Conservation (phyloP, 2,329 filamentous ascomycete species). For the Xylariaceae sp. region DNA sequence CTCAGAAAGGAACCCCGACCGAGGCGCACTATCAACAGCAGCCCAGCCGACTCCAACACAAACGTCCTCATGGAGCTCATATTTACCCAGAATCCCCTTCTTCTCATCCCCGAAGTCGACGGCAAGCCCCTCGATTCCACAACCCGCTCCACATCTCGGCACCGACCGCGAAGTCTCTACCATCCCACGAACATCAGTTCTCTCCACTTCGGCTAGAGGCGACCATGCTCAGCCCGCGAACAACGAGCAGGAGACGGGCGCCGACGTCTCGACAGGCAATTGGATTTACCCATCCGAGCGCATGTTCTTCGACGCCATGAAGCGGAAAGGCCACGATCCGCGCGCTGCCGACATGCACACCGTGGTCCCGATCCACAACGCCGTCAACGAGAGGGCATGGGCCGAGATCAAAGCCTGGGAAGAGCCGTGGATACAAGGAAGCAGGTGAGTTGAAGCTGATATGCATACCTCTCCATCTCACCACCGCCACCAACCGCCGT, state of each 20-base stretch:
- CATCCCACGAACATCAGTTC: slow-evolving; percentile 62
- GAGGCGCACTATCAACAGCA: slow-evolving; percentile 26
- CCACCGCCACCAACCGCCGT: no score
- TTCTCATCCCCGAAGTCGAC: slow-evolving; percentile 28
- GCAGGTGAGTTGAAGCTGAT: no score
- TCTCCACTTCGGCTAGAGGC: slow-evolving; percentile 34
- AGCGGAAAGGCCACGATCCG: slow-evolving; percentile 77
- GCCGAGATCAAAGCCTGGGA: slow-evolving; percentile 89
- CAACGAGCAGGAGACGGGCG: slow-evolving; percentile 71
- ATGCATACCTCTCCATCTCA: not conserved
- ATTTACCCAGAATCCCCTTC: slow-evolving; percentile 42
- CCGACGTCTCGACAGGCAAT: slow-evolving; percentile 68
- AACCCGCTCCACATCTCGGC: slow-evolving; percentile 43
- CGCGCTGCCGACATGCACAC: slow-evolving; percentile 75
- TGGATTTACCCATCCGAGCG: slow-evolving; percentile 97
- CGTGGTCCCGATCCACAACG: slow-evolving; percentile 96
- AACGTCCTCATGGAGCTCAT: slow-evolving; percentile 42
- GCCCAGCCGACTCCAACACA: slow-evolving; percentile 35
- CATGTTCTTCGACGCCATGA: slow-evolving; percentile 98
- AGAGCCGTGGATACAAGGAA: slow-evolving; percentile 54
- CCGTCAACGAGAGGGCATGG: slow-evolving; percentile 97
- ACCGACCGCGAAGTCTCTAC: slow-evolving; percentile 70
- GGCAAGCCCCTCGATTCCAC: slow-evolving; percentile 9
- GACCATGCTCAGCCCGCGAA: slow-evolving; percentile 47
- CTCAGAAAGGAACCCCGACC: not conserved